Percentiles rank a stretch among this genome's conserved stretches.
Conservation (phyloP, 75 land plant genomes). For the Pseudotsuga menziesii region DNA sequence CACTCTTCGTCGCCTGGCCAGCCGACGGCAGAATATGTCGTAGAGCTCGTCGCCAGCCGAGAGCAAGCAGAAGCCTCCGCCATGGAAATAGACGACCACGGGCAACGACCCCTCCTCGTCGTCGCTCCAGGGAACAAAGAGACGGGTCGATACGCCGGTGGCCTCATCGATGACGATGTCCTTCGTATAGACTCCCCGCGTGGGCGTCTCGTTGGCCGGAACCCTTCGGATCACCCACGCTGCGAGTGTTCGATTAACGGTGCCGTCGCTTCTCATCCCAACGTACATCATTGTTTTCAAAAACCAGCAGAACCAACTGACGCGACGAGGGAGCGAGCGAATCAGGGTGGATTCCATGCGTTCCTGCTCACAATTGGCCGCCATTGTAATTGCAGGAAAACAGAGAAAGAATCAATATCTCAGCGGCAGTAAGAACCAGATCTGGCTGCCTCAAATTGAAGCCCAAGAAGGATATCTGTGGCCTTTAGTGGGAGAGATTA, state of each 20-base stretch:
- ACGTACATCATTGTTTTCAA: slow-evolving; percentile 3
- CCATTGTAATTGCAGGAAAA: too few species aligned
- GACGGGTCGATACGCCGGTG: slow-evolving; percentile 55
- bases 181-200: slow-evolving; percentile 33
- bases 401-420: too few species aligned
- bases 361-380: too few species aligned
- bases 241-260: slow-evolving; percentile 54
- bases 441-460: too few species aligned
- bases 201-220: slow-evolving; percentile 29
- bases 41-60: slow-evolving; percentile 27
- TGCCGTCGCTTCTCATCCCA: slow-evolving; percentile 35
- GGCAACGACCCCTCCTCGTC: slow-evolving; percentile 23
- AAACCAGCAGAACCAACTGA: slow-evolving; percentile 23
- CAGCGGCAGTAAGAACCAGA: too few species aligned
- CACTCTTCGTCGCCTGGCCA: slow-evolving; percentile 40
- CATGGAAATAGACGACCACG: slow-evolving; percentile 74
- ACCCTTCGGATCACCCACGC: slow-evolving; percentile 14
- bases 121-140: slow-evolving; percentile 41
- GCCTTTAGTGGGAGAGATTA: too few species aligned
- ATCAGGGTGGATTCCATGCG: too few species aligned
- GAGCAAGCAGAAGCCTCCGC: slow-evolving; percentile 66
- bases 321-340: neutral
- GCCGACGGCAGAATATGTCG: slow-evolving; percentile 50
- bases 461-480: too few species aligned
- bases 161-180: slow-evolving; percentile 55